Percentiles rank a stretch among this genome's conserved stretches.
These are phyloP conservation scores for Sporothrix dimorphospora DNA, from an alignment of 2,329 filamentous ascomycete genomes.

Conservation along the genomic window DNA sequence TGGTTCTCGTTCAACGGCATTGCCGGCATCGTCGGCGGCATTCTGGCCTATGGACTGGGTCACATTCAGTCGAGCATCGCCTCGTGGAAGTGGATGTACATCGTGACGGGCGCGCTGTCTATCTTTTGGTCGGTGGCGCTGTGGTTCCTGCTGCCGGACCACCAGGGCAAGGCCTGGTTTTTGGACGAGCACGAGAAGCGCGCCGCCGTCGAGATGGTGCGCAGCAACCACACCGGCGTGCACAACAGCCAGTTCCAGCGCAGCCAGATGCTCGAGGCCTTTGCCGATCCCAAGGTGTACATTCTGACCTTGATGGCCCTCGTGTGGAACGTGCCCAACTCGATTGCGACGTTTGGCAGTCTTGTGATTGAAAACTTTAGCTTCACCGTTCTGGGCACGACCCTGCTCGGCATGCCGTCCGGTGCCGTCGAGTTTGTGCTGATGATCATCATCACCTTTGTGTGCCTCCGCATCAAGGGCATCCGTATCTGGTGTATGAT, in stretches of 20 bases:
- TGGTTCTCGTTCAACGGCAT: not conserved
- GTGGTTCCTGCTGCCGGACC: not conserved
- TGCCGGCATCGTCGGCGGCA: not conserved
- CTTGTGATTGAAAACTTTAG: not conserved
- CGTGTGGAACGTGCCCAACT: not conserved
- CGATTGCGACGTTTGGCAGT: not conserved
- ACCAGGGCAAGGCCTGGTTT: not conserved
- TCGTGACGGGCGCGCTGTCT: not conserved
- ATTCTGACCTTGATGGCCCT: not conserved
- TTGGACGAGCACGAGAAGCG: not conserved
- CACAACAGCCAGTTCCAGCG: not conserved
- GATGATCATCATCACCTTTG: not conserved
- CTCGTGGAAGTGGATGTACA: not conserved
- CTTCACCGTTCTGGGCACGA: not conserved
- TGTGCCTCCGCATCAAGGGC: not conserved
- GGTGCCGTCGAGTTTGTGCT: not conserved
- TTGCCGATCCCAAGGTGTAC: not conserved
- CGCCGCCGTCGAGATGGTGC: not conserved
- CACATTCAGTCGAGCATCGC: not conserved
- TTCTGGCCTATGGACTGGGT: not conserved
- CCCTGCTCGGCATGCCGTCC: not conserved
- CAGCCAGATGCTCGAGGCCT: not conserved
- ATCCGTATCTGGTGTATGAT: not conserved
- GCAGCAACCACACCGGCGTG: not conserved
- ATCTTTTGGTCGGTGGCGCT: not conserved